A percentile compares a stretch with the other conserved stretches of the same genome.
phyloP scores from a whole-genome alignment of 2,329 filamentous ascomycete genomes.

The Ascosphaera aggregata region DNA sequence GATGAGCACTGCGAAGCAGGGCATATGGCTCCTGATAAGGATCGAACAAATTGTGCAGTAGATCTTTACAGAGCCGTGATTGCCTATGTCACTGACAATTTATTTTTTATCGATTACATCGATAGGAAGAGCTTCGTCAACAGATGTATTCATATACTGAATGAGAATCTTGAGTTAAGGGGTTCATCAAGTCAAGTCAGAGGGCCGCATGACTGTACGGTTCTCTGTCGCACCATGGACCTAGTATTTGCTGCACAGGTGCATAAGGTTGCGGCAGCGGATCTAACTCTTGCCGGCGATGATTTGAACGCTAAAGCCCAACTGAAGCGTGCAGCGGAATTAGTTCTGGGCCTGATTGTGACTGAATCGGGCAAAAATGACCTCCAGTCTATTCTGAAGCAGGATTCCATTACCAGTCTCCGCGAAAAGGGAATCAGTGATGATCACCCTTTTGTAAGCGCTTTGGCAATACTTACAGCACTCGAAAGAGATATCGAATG shows the following conservation, averaged over 20 bases:
- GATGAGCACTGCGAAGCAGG: slow-evolving; percentile 4
- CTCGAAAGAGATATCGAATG: slow-evolving; percentile 20
- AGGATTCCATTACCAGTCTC: slow-evolving; percentile 16
- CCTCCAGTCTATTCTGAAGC: slow-evolving; percentile 22
- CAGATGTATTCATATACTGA: slow-evolving; percentile 14
- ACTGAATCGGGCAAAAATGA: slow-evolving; percentile 12
- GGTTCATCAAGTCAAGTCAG: not conserved
- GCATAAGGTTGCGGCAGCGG: slow-evolving; percentile 15
- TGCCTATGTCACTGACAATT: slow-evolving; percentile 23
- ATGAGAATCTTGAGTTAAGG: slow-evolving; percentile 1
- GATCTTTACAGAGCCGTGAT: slow-evolving; percentile 20
- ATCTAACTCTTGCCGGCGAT: slow-evolving; percentile 9
- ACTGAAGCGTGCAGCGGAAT: slow-evolving; percentile 13
- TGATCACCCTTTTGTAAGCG: slow-evolving; percentile 20
- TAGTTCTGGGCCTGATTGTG: slow-evolving; percentile 15
- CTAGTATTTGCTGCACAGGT: slow-evolving; percentile 17
- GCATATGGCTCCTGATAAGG: slow-evolving; percentile 1
- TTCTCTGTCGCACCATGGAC: slow-evolving; percentile 7
- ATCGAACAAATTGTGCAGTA: slow-evolving; percentile 4
- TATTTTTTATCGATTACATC: slow-evolving; percentile 30
- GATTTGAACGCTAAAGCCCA: slow-evolving; percentile 10
- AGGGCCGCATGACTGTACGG: not conserved
- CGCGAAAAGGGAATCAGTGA: slow-evolving; percentile 27
- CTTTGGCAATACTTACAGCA: slow-evolving; percentile 10
- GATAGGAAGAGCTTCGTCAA: slow-evolving; percentile 26